Base-by-base conservation (phyloP, 169 alveolate species). In the Plasmodium gaboni region DNA sequence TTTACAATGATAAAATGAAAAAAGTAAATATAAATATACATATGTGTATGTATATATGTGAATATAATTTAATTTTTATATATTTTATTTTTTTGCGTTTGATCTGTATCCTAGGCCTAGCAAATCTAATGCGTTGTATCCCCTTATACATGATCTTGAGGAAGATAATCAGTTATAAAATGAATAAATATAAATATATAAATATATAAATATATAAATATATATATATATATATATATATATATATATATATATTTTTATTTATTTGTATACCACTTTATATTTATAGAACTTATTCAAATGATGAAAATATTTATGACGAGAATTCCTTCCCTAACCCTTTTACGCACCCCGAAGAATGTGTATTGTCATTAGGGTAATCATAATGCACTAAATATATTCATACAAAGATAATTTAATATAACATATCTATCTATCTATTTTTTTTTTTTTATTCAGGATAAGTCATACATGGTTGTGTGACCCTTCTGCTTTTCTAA, bases 381-480 rank as follows among this genome's bases (percentile, higher is more conserved):
- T 26, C 12, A 15, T 32, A 13, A 26, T 38, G 8, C 0, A 12
- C n/a, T 53, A 53, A 53, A 53, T 19, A 53, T 53, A 53, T 13
- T 15, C 12, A 74, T 42, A 74, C 44, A 48, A 32, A 65, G 7
- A 13, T 60, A 60, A 60, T 10, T 9, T 10, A 65, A 24, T 28
- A 69, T 69, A 69, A 73, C 3, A 63, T 19, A 15, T 51, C 13
- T 0, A 26, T 51, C 13, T 0, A 26, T 71, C 2, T 55, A n/a
- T 46, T 26, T 2, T 32, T 48, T 46, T 9, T 50, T 46, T 46
- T 22, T 68, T 26, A 50, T 8, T 60, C 61, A 83, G 91, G 48
- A 83, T 83, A 57, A 83, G 91, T 53, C 91, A 83, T 51, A 32
- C 91, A 44, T 83, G 91, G 91, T 15, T 83, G 59, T 83, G 91